Base-by-base conservation (phyloP, 2,329 filamentous ascomycete species). In the Aspergillus sp. region DNA sequence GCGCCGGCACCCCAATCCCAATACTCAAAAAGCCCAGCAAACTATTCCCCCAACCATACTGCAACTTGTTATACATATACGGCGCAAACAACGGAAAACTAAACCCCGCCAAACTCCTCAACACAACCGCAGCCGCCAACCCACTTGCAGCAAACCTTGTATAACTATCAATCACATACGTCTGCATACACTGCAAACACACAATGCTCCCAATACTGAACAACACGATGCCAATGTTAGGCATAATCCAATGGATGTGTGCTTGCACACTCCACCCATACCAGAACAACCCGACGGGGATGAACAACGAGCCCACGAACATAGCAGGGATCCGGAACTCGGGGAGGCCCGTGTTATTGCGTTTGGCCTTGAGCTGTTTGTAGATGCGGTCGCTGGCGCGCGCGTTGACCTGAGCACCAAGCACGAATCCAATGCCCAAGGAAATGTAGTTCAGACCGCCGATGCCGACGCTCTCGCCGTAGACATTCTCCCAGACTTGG, bases 401-500 rank as follows among this genome's bases (percentile, higher is more conserved):
- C 3, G 79, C 78, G 41, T 73, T 76, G 52, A 84, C 60, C 57
- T 84, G 79, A 0, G 80, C 75, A 3, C 82, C 86, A 0, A 82
- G 68, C 48, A 87, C 78, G 70, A 89, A 88, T 0, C 88, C 89
- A 0, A 88, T 48, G 0, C 83, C 85, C 41, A 86, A 81, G 9
- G 87, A 84, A 32, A 89, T 79, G 71, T 88, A 89, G 70, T 89
- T 87, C 0, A 89, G 71, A 0, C 85, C 85, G 12, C 82, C 85
- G 15, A 85, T 84, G 48, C 84, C 82, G 6, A 81, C 75, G 0
- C 80, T 80, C 65, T 88, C 79, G 50, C 77, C 66, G 65, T 90
- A 91, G 3, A 77, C 70, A 0, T 69, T 65, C 5, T 78, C 72
- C 85, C 85, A 90, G 0, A 90, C 75, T 0, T 71, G 67, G 0